Evolutionary conservation across 768 basidiomycete species (phyloP), one percentile per base, ranked within the genome.

Genomic region (Lentinus brumalis): DNA sequence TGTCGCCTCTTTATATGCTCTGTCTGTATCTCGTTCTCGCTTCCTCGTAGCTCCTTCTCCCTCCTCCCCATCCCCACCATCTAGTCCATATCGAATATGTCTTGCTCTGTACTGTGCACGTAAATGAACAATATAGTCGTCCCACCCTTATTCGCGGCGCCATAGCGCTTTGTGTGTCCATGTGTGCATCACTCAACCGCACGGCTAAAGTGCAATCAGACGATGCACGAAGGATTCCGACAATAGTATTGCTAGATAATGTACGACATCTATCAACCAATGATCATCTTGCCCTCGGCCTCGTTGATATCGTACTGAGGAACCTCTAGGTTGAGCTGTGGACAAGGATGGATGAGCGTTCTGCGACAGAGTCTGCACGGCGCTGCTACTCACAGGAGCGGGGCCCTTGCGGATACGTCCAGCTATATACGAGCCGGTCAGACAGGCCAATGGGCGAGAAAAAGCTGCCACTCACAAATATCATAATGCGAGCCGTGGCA

Each of bases 401-500:
- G 96, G 96, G 47, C 96, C 96, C 75, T 95, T 93, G 74, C 96
- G 91, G 69, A 89, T 87, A 75, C 96, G 94, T 64, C 96, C 96
- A 71, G 95, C 92, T 94, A 51, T 15, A 61, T 30, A 59, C 66
- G 35, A 69, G 46, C 46, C 53, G 57, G 45, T 57, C 53, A 10
- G 55, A 50, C 21, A 64, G n/a, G 14, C 5, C 16, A 9, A 6
- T n/a, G n/a, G n/a, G 40, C 1, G 5, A 21, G 56, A 41, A 56
- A 32, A 21, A 29, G 38, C 2, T 18, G 45, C 7, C 32, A 77
- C 90, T 62, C 69, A 92, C 91, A 96, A 61, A 97, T 97, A 76
- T 98, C 95, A 71, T 95, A 96, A 73, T 99, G 96, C 55, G 96
- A 98, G 73, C 96, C 97, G 76, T 98, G 96, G 82, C 96, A 98